Evolutionary conservation across 345 rosid species (phyloP), one percentile per base, ranked within the genome.

Genomic region (Linum tenue): DNA sequence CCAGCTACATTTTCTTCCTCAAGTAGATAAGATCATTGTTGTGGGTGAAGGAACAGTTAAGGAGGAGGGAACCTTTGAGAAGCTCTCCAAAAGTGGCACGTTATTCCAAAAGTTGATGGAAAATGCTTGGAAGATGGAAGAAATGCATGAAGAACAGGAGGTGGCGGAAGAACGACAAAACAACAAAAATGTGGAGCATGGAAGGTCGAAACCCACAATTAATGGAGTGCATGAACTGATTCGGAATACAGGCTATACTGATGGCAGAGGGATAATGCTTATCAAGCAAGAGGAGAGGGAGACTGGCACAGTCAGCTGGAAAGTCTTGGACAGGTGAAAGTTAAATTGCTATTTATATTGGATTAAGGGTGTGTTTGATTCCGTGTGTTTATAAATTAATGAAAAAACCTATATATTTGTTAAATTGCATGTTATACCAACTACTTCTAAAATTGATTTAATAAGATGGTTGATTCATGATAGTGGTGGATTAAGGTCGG

Each of bases 11-110:
- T 94, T 94, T 74, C 92, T 94, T 53, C 88, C 99, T 39, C 91
- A 90, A 80, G 99, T 94, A 71, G 99, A 94, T 76, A 88, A 80
- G 77, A 87, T 94, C 58, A 71, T 94, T 60, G 83, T 94, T 74
- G 96, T 94, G 61, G 95, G 90, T 67, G 96, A 94, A 39, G 99
- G 99, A 43, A 75, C 56, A 70, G 83, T 94, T 62, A 89, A 90
- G 80, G 99, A 90, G 79, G 97, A 86, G 73, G 99, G 99, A 70
- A 88, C 97, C 65, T 94, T 88, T 78, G 97, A 90, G 72, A 86
- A 90, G 56, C 82, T 94, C 55, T 90, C 89, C 15, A 74, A 68
- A 53, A 85, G 65, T 73, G 99, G 97, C 40, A 65, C 72, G 55
- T 60, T 83, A 75, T 94, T 94, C 79, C 90, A 86, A 69, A 90